Conservation (phyloP, 345 rosid genomes). For the Brassica juncea region DNA sequence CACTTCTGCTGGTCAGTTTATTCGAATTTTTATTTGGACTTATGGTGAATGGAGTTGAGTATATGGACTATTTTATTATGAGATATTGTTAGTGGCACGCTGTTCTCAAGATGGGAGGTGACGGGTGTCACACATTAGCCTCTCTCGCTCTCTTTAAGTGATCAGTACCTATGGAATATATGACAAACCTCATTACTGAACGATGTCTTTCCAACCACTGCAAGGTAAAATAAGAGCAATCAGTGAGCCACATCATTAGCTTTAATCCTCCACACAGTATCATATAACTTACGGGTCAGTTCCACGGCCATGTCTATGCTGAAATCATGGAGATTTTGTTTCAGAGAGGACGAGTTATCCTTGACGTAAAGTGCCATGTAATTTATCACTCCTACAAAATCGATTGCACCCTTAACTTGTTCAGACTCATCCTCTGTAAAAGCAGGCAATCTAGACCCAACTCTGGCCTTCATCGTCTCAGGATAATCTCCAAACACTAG, state of each 20-base stretch:
- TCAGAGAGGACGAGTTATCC: constrained; percentile 32
- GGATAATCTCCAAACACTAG: constrained; percentile 83
- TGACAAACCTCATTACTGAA: constrained; percentile 8
- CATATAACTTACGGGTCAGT: constrained; percentile 6
- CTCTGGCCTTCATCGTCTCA: constrained; percentile 67
- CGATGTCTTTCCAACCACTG: constrained; percentile 18
- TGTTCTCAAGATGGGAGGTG: no score
- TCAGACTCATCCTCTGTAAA: constrained; percentile 57
- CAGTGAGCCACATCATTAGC: background rate
- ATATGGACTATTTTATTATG: no score
- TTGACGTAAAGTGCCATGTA: constrained; percentile 67
- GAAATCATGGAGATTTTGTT: constrained; percentile 7
- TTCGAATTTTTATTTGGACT: no score
- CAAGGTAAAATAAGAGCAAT: constrained; percentile 4
- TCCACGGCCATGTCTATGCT: constrained; percentile 12
- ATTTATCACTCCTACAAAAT: constrained; percentile 85
- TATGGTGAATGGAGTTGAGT: no score
- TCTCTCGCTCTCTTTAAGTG: background rate
- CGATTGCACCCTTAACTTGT: constrained; percentile 70
- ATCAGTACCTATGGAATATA: background rate
- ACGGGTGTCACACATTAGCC: background rate
- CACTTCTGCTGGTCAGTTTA: no score
- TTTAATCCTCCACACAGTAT: background rate
- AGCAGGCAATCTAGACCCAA: constrained; percentile 63
- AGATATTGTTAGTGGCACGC: no score